phyloP scores from a whole-genome alignment of 2,329 filamentous ascomycete genomes.

The Blastomyces parvus region DNA sequence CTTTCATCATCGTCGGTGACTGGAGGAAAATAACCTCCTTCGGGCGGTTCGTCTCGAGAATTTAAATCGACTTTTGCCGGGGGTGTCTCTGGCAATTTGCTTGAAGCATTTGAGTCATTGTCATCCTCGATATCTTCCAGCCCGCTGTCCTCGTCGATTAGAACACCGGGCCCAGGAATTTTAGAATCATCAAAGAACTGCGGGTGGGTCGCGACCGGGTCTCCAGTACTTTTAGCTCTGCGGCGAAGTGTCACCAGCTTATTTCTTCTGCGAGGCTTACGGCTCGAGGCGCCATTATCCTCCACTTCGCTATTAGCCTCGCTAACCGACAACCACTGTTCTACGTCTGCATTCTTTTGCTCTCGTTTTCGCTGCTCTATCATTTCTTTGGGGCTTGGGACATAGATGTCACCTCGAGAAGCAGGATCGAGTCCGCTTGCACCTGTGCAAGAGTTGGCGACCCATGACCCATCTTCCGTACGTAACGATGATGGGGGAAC shows the following conservation, averaged over 20 bases:
- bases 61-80: slow-evolving; percentile 23
- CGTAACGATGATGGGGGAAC: slow-evolving; percentile 22
- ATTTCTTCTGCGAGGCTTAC: slow-evolving; percentile 18
- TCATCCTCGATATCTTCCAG: slow-evolving; percentile 27
- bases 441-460: slow-evolving; percentile 29
- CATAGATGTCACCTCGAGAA: slow-evolving; percentile 35
- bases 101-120: slow-evolving; percentile 23
- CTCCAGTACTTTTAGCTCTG: slow-evolving; percentile 39
- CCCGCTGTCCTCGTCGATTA: slow-evolving; percentile 36
- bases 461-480: slow-evolving; percentile 41
- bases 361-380: slow-evolving; percentile 38
- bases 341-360: slow-evolving; percentile 46
- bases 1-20: slow-evolving; percentile 18
- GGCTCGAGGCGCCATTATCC: slow-evolving; percentile 18
- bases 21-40: slow-evolving; percentile 19
- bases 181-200: slow-evolving; percentile 28
- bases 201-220: slow-evolving; percentile 18
- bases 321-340: slow-evolving; percentile 45
- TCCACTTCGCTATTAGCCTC: slow-evolving; percentile 37
- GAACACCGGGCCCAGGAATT: slow-evolving; percentile 45
- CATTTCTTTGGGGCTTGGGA: slow-evolving; percentile 44
- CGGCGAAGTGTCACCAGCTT: slow-evolving; percentile 25
- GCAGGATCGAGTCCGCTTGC: slow-evolving; percentile 41
- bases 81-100: slow-evolving; percentile 22
- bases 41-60: slow-evolving; percentile 17